Evolutionary conservation across 2,329 filamentous ascomycete species (phyloP).

Genomic region (Xylaria sp.): DNA sequence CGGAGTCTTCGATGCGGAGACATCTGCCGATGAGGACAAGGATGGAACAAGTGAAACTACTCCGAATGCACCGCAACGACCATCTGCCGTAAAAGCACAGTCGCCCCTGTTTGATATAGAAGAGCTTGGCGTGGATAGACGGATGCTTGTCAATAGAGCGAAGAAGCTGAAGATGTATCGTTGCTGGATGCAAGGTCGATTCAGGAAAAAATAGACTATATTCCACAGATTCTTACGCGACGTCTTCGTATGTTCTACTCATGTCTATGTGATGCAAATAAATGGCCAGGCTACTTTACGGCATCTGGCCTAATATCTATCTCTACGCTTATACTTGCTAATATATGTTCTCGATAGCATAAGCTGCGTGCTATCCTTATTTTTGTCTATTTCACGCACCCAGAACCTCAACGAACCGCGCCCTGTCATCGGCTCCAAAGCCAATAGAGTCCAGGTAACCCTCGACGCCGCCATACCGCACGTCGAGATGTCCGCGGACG

Average conservation of each 20-base stretch:
- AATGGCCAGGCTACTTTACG: neutral
- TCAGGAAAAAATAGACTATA: slow-evolving; percentile 70
- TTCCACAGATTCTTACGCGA: slow-evolving; percentile 5
- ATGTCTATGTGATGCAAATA: neutral
- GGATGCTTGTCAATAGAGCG: slow-evolving; percentile 91
- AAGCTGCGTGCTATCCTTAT: neutral
- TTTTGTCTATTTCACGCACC: slow-evolving; percentile 50
- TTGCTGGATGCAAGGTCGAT: slow-evolving; percentile 91
- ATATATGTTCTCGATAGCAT: neutral
- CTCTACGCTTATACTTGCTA: neutral
- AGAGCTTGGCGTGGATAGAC: slow-evolving; percentile 84
- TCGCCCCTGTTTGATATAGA: slow-evolving; percentile 72
- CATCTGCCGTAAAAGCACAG: slow-evolving; percentile 33
- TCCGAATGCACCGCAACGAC: slow-evolving; percentile 38
- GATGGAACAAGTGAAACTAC: slow-evolving; percentile 41
- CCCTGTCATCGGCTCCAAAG: slow-evolving; percentile 58
- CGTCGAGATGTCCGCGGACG: slow-evolving; percentile 67
- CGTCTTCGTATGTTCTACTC: neutral
- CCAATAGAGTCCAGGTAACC: slow-evolving; percentile 73
- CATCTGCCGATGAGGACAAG: slow-evolving; percentile 36
- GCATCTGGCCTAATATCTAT: neutral
- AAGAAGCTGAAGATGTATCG: slow-evolving; percentile 97
- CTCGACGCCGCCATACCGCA: slow-evolving; percentile 72
- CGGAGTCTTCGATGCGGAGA: slow-evolving; percentile 42
- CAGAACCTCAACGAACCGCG: slow-evolving; percentile 54